Conservation (phyloP, 2,329 filamentous ascomycete genomes). For the Reticulascus tulasneorum region DNA sequence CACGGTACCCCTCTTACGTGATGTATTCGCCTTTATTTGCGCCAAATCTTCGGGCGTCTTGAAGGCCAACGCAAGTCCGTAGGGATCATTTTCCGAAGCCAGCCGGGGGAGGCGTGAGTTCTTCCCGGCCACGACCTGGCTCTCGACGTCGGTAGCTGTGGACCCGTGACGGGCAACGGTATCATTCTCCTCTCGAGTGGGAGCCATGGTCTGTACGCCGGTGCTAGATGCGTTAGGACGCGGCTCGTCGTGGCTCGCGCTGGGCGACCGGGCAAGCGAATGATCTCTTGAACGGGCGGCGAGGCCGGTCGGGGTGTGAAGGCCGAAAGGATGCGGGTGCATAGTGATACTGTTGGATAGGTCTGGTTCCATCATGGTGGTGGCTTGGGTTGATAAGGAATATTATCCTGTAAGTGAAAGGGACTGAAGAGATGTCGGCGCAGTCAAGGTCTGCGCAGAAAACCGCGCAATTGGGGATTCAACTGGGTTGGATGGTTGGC, state of each 20-base stretch:
- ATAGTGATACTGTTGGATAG: constrained; percentile 36
- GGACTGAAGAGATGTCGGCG: too few relatives aligned
- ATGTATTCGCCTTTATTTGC: constrained; percentile 75
- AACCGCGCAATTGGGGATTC: too few relatives aligned
- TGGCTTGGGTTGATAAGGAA: background rate
- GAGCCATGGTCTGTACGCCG: constrained; percentile 35
- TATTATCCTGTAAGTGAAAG: background rate
- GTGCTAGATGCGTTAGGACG: constrained; percentile 36
- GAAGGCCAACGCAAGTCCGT: constrained; percentile 69
- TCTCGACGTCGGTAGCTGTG: constrained; percentile 42
- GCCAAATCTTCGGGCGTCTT: constrained; percentile 75
- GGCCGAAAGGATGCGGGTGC: constrained; percentile 40
- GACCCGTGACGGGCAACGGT: constrained; percentile 39
- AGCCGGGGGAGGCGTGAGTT: constrained; percentile 52
- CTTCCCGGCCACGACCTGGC: constrained; percentile 33
- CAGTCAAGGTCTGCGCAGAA: too few relatives aligned
- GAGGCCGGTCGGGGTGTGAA: constrained; percentile 26
- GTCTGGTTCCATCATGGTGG: constrained; percentile 36
- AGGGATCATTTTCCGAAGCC: constrained; percentile 70
- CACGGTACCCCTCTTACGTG: constrained; percentile 62
- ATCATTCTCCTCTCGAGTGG: constrained; percentile 28
- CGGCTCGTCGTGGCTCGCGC: constrained; percentile 16
- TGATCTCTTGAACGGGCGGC: constrained; percentile 16
- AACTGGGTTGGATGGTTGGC: too few relatives aligned
- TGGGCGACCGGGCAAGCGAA: constrained; percentile 19